A percentile compares a stretch with the other conserved stretches of the same genome.
These are phyloP conservation scores for Acanthamoeba sp. DNA, from an alignment of 208 protist species.

Conservation along the genomic window DNA sequence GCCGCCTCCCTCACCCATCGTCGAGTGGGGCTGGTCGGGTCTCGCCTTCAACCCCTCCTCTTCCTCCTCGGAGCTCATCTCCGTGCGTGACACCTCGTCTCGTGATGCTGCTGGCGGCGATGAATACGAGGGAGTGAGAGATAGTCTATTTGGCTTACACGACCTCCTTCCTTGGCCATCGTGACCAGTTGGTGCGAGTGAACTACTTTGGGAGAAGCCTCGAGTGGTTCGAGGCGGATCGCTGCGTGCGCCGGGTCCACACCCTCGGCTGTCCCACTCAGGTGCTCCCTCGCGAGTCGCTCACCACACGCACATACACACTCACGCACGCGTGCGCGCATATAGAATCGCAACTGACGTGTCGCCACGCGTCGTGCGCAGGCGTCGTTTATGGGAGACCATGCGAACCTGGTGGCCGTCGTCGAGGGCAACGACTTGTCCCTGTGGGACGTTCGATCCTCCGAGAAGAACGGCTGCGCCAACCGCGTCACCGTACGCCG, in stretches of 20 bases:
- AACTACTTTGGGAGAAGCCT: not conserved
- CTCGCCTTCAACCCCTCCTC: not conserved
- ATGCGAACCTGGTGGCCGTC: not conserved
- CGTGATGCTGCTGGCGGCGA: not conserved
- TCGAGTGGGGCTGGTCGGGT: slow-evolving; percentile 20
- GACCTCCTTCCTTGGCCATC: too few relatives aligned
- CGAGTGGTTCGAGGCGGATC: slow-evolving; percentile 18
- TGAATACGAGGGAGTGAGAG: too few relatives aligned
- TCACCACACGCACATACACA: too few relatives aligned
- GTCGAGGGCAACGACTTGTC: not conserved
- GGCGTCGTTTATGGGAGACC: not conserved
- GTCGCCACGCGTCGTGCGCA: not conserved
- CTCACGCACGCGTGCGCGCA: too few relatives aligned
- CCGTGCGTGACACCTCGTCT: not conserved
- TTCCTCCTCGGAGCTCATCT: not conserved
- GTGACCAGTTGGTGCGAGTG: not conserved
- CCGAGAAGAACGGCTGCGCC: not conserved
- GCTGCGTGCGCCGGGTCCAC: not conserved
- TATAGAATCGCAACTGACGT: not conserved
- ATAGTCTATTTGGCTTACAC: too few relatives aligned
- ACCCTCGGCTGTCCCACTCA: slow-evolving; percentile 17
- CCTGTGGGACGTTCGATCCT: not conserved
- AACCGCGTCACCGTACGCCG: not conserved
- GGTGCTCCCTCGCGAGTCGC: not conserved
- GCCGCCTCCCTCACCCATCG: not conserved